Base-by-base conservation (phyloP, 768 basidiomycete genomes). In the Lentinula edodes region DNA sequence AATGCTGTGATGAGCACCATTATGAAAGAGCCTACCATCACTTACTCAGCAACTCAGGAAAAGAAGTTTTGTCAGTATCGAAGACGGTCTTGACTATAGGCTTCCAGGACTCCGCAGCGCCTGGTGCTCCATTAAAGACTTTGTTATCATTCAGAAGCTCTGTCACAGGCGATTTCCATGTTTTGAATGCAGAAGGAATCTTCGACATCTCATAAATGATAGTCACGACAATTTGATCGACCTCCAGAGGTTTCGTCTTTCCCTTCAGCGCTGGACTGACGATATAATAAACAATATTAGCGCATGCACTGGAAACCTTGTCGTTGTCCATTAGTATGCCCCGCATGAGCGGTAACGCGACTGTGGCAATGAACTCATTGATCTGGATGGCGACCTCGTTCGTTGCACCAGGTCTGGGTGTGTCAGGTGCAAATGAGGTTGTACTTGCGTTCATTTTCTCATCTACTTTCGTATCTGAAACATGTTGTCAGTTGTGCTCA, bases 101-200 rank as follows among this genome's bases (percentile, higher is more conserved):
- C 68, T 82, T 83, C 94, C 96, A 99, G 60, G 79, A 78, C 18
- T 71, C 68, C 6, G 85, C 84, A 18, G 80, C 80, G 6, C 76
- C 74, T 6, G 86, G 76, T 58, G 78, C 78, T 53, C 84, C 88
- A 68, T 88, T 91, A 79, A 99, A 99, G 65, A 98, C 82, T 51
- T 93, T 83, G 65, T 82, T 85, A 71, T 99, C 97, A 67, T 85
- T 88, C 62, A 98, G 78, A 0, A 91, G 82, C 45, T 99, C 97
- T 1, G 79, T 72, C 12, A 98, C 86, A 9, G 87, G 86, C 0
- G 83, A 76, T 56, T 88, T 82, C 97, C 97, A 99, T 6, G 90
- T 83, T 69, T 93, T 97, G 62, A 89, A 72, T 3, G 91, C 84
- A 5, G 84, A 79, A 7, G 91, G 88, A 56, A 95, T 82, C 62